Conservation (phyloP, 2,329 filamentous ascomycete genomes). For the Sordariomycetes sp. region DNA sequence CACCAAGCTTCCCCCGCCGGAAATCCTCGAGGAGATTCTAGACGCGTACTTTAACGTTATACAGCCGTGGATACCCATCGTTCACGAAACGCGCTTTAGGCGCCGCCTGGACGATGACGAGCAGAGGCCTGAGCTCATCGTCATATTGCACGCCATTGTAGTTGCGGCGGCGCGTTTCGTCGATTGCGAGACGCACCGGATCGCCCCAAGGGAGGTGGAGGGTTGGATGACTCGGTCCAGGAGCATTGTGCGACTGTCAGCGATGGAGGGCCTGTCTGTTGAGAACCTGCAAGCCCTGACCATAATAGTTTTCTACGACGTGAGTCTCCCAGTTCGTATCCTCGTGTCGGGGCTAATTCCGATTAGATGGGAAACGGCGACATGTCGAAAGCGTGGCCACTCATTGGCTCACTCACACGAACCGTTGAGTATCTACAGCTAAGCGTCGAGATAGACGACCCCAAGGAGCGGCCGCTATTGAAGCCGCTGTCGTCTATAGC, state of each 20-base stretch:
- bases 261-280: slow-evolving; percentile 21
- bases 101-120: slow-evolving; percentile 13
- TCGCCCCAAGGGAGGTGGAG: slow-evolving; percentile 10
- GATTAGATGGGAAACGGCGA: slow-evolving; percentile 10
- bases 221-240: slow-evolving; percentile 7
- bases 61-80: slow-evolving; percentile 28
- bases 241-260: slow-evolving; percentile 16
- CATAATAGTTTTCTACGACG: slow-evolving; percentile 25
- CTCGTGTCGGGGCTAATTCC: background rate
- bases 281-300: slow-evolving; percentile 24
- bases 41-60: slow-evolving; percentile 22
- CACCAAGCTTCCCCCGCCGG: slow-evolving; percentile 11
- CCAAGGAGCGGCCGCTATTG: slow-evolving; percentile 8
- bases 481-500: slow-evolving; percentile 16
- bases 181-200: slow-evolving; percentile 12
- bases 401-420: slow-evolving; percentile 10
- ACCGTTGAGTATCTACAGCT: slow-evolving; percentile 11
- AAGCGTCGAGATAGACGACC: slow-evolving; percentile 10
- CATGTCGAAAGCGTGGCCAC: slow-evolving; percentile 10
- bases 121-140: slow-evolving; percentile 15
- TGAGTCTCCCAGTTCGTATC: slow-evolving; percentile 7
- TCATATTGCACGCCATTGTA: slow-evolving; percentile 24
- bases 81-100: slow-evolving; percentile 20
- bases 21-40: slow-evolving; percentile 11
- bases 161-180: slow-evolving; percentile 16